Evolutionary conservation across 148 eudicot species (phyloP).

Genomic region (Fagopyrum tataricum): DNA sequence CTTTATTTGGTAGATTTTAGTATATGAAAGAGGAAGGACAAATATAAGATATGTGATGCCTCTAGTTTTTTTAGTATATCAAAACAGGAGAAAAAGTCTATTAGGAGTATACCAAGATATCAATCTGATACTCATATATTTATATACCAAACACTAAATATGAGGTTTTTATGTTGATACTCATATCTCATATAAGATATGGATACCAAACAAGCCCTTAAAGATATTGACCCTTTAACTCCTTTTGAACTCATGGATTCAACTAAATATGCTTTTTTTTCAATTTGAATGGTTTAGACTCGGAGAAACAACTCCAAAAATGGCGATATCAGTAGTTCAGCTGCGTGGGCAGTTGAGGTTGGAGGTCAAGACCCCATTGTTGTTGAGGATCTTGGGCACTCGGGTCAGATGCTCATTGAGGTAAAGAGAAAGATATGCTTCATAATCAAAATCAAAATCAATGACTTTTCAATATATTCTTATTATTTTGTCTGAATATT

Average conservation of each 20-base stretch:
- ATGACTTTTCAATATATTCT: not conserved
- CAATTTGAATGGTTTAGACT: conserved; percentile 20
- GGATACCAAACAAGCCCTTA: too few relatives aligned
- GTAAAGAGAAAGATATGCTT: conserved; percentile 24
- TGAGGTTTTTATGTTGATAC: too few relatives aligned
- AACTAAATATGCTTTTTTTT: conserved; percentile 9
- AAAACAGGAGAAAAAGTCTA: too few relatives aligned
- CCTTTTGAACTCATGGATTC: not conserved
- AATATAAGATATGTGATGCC: too few relatives aligned
- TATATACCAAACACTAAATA: too few relatives aligned
- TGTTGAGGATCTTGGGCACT: conserved; percentile 72
- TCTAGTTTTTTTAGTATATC: too few relatives aligned
- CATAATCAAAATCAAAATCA: not conserved
- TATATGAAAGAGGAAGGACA: too few relatives aligned
- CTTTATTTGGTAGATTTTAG: too few relatives aligned
- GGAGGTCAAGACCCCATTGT: conserved; percentile 49
- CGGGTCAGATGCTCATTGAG: conserved; percentile 83
- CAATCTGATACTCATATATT: too few relatives aligned
- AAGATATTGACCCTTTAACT: not conserved
- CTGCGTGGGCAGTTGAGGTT: conserved; percentile 66
- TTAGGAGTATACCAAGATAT: too few relatives aligned
- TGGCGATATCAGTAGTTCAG: conserved; percentile 27
- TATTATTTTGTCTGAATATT: not conserved
- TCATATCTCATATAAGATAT: too few relatives aligned
- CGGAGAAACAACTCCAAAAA: conserved; percentile 13